Evolutionary conservation across 768 basidiomycete genomes (phyloP).

Genomic region (Termitomyces bulborhizus): DNA sequence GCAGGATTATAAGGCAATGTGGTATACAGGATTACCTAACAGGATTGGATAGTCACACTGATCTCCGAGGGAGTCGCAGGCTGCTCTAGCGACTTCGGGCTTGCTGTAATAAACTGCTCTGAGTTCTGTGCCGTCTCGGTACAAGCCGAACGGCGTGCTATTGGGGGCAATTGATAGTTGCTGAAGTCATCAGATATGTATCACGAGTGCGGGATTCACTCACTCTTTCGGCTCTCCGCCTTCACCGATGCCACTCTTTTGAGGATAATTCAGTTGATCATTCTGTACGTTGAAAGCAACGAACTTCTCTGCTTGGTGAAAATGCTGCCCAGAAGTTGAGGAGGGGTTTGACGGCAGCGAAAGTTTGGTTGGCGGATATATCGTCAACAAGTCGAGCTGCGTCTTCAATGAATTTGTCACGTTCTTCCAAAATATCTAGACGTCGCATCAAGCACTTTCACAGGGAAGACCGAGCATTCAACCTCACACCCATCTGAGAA

Average conservation of each 20-base stretch:
- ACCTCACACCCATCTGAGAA: conserved; percentile 77
- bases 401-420: conserved; percentile 59
- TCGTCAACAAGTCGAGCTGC: conserved; percentile 62
- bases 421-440: conserved; percentile 50
- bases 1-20: neutral
- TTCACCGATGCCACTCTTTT: conserved; percentile 65
- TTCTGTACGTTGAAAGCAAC: neutral
- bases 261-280: neutral
- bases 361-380: conserved; percentile 69
- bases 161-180: neutral
- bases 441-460: neutral
- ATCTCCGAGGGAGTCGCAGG: conserved; percentile 56
- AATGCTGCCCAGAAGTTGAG: conserved; percentile 83
- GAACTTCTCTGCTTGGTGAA: conserved; percentile 66
- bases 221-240: conserved; percentile 68
- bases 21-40: conserved; percentile 38
- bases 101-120: conserved; percentile 67
- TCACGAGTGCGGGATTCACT: conserved; percentile 10
- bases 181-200: neutral
- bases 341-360: conserved; percentile 67
- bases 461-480: too few relatives aligned
- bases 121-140: conserved; percentile 73
- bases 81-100: conserved; percentile 59
- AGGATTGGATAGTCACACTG: conserved; percentile 74
- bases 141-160: conserved; percentile 73